Base-by-base conservation (phyloP, 169 alveolate species). In the Besnoitia besnoiti region DNA sequence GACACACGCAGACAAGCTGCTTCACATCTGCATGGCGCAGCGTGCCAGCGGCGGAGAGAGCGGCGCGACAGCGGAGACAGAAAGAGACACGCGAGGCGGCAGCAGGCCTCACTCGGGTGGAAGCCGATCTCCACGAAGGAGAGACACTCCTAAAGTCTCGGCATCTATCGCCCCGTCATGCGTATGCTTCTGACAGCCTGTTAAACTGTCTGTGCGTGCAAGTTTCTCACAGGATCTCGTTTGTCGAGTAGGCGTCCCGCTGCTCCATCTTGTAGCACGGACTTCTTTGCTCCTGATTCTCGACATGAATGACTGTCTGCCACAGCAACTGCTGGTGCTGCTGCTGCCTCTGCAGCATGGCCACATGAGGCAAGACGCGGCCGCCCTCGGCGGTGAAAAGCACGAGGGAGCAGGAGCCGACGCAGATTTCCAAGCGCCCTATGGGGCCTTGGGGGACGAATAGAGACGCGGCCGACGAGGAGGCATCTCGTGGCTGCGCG, bases 281-380 rank as follows among this genome's bases (percentile, higher is more conserved):
- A 37, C 92, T 89, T 12, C 80, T 42, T 40, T 89, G 92, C 77
- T 89, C 75, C 77, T 75, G 92, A 44, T 89, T 89, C 73, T 89
- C 92, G 55, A 89, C 88, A 33, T 39, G 87, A 12, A 47, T 77
- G 27, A 77, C 75, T 21, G 80, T 33, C 92, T 61, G 80, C 92
- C 92, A 89, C 47, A 79, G 30, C 27, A 89, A 87, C 85, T 89
- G 92, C 77, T 89, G 92, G 47, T 89, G 84, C 61, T 88, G 92
- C 85, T 67, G 80, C 92, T 62, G 85, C 47, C 76, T 77, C 87
- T 89, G 85, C 67, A 67, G 92, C 76, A 55, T 40, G 39, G 87
- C 79, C 51, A 79, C 75, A 10, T 42, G 49, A 50, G 49, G 76
- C 73, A 76, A 33, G 30, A 77, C 37, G 37, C 40, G n/a, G 27